Conservation (phyloP, 129 eudicot species). For the Daucus carota region DNA sequence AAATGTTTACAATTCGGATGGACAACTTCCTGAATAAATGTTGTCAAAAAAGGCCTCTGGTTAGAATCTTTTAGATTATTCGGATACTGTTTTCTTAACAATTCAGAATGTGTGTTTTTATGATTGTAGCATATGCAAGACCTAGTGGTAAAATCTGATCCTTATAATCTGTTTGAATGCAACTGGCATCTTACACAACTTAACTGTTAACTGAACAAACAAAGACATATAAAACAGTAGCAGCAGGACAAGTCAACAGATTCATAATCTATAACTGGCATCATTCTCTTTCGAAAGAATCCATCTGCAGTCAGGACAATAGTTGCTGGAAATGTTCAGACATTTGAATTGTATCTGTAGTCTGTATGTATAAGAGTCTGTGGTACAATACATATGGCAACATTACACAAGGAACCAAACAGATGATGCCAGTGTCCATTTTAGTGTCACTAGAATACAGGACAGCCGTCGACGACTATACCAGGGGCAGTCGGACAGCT, state of each 20-base stretch:
- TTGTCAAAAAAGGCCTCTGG: neutral
- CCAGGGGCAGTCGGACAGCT: conserved; percentile 76
- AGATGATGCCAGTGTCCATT: neutral
- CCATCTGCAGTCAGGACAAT: neutral
- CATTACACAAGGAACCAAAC: neutral
- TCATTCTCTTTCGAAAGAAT: neutral
- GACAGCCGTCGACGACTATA: conserved; percentile 40
- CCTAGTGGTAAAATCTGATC: too few relatives aligned
- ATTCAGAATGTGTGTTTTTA: neutral
- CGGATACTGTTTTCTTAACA: neutral
- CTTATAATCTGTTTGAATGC: too few relatives aligned
- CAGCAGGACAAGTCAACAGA: neutral
- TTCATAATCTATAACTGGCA: neutral
- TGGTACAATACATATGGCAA: neutral
- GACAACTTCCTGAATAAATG: neutral
- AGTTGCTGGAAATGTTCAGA: neutral
- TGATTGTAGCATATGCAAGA: neutral
- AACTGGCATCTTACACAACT: neutral
- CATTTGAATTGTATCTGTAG: neutral
- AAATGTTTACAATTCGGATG: neutral
- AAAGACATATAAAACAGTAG: neutral
- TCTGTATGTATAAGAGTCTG: neutral
- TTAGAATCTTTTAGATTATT: neutral
- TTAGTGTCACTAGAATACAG: conserved; percentile 29
- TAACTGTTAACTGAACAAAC: neutral